These are phyloP conservation scores for Eucalyptus curtisii DNA, from an alignment of 345 rosid genomes.

Conservation along the genomic window DNA sequence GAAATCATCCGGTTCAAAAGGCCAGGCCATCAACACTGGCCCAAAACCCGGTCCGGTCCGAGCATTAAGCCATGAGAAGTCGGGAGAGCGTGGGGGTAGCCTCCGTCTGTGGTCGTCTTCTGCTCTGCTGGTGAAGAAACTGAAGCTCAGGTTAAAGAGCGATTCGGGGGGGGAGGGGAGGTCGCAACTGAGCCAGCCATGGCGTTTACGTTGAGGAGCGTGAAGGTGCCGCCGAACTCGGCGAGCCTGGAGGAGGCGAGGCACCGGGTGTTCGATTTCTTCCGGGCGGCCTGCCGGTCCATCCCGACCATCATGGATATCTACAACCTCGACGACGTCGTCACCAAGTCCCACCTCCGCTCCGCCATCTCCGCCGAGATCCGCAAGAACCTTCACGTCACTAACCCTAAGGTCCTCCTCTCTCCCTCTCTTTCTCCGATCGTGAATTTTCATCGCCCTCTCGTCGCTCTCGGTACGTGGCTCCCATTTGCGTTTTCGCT, in stretches of 20 bases:
- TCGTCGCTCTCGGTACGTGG: background rate
- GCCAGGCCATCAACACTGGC: background rate
- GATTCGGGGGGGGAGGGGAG: background rate
- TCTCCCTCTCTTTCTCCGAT: background rate
- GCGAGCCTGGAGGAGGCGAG: conserved; percentile 77
- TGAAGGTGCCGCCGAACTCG: conserved; percentile 84
- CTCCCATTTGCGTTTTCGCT: background rate
- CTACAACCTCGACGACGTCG: conserved; percentile 87
- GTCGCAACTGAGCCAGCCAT: background rate
- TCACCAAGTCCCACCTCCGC: conserved; percentile 64
- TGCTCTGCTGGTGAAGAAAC: background rate
- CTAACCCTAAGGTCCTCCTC: conserved; percentile 67
- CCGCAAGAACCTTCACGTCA: conserved; percentile 64
- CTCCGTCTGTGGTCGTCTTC: background rate
- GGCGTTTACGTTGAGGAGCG: conserved; percentile 49
- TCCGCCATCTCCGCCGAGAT: conserved; percentile 71
- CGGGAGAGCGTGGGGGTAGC: background rate
- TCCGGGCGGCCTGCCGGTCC: conserved; percentile 71
- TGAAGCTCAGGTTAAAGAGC: background rate
- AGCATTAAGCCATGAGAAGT: background rate
- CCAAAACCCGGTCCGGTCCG: background rate
- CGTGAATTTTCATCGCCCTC: background rate
- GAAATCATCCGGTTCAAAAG: background rate
- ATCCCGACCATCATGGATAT: conserved; percentile 73
- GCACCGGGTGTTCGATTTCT: conserved; percentile 67